Evolutionary conservation across 768 basidiomycete genomes (phyloP), one percentile per base, ranked within the genome.

Genomic region (Suillus subluteus): DNA sequence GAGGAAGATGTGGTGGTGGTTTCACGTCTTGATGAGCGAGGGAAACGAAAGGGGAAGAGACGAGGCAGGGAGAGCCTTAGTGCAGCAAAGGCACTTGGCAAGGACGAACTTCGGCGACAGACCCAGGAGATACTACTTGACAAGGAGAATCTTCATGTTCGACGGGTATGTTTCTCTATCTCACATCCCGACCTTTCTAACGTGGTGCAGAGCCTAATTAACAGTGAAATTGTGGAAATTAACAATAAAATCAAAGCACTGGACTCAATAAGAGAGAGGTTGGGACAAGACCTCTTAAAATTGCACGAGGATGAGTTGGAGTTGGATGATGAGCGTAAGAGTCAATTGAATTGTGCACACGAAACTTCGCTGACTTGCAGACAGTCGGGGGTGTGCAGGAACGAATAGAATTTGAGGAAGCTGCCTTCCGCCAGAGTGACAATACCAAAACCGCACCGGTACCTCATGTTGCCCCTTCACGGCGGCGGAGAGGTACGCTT

Each of bases 301-400:
- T 76, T 98, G 56, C 93, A 96, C 65, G 97, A 99, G 75, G 97
- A 99, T 71, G 96, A 98, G 68, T 82, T 99, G 30, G 97, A 98
- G 73, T 81, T 99, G n/a, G 95, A 98, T 72, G 97, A 98, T 67
- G 97, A 99, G 80, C 78, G 95, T 96, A 73, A 72, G 94, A 84
- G 13, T 56, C 62, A 0, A 48, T 35, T n/a, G 46, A 21, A 16
- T 26, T n/a, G 23, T 7, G 13, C 38, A 68, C 63, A 5, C 23
- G 12, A 38, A 58, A 35, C 8, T 62, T 21, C 8, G 6, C 67
- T 69, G 64, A 73, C 62, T 48, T 43, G 37, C 41, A 46, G 63
- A 32, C 71, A 97, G 95, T 98, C 64, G 89, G 94, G 78, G 96
- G 96, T 44, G 93, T 98, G 23, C 88, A 89, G 73, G 95, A 99